These are phyloP conservation scores for Carallia pectinifolia DNA, from an alignment of 345 rosid genomes.

Conservation along the genomic window DNA sequence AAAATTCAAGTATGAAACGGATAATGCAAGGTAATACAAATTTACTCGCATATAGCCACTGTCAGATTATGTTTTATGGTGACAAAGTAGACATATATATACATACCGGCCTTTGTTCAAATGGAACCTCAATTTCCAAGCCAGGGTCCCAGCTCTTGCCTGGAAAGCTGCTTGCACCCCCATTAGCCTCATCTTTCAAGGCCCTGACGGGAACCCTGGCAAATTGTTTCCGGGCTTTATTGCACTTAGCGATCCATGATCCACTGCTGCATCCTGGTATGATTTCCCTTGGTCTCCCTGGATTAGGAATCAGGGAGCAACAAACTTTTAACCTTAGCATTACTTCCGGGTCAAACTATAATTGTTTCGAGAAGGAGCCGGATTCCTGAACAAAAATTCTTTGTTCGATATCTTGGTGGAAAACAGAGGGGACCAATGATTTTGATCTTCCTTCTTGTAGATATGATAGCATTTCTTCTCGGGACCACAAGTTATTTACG, in stretches of 20 bases:
- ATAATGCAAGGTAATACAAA: no score
- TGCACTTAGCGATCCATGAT: constrained; percentile 35
- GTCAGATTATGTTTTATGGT: not conserved
- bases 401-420: constrained; percentile 4
- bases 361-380: not conserved
- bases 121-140: constrained; percentile 79
- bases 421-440: constrained; percentile 9
- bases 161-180: constrained; percentile 50
- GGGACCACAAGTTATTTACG: constrained; percentile 28
- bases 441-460: not conserved
- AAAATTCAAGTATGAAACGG: no score
- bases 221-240: constrained; percentile 31
- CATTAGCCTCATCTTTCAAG: constrained; percentile 56
- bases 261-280: constrained; percentile 47
- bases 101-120: constrained; percentile 82
- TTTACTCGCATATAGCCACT: no score
- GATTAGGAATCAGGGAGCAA: constrained; percentile 51
- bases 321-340: constrained; percentile 65
- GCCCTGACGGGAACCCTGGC: constrained; percentile 45
- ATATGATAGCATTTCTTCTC: not conserved
- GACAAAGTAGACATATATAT: not conserved
- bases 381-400: not conserved
- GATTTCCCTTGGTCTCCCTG: constrained; percentile 39
- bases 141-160: constrained; percentile 88
- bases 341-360: not conserved